phyloP scores from a whole-genome alignment of 768 basidiomycete genomes.

The Rhizopogon vulgaris region DNA sequence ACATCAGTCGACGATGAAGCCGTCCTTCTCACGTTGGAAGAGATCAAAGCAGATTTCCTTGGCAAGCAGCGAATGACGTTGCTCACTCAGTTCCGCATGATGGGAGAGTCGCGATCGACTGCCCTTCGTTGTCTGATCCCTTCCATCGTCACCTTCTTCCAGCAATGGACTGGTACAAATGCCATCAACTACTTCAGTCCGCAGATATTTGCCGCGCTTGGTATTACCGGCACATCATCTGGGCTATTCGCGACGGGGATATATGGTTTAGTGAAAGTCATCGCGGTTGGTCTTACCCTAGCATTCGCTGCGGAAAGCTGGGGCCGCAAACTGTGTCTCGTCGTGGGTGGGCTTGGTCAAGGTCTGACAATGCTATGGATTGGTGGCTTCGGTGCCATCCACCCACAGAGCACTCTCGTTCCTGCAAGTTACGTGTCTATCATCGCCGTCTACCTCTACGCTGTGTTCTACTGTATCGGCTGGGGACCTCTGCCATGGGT shows the following conservation, averaged over 20 bases:
- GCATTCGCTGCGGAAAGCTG: conserved; percentile 41
- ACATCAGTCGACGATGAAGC: conserved; percentile 24
- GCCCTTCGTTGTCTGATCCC: conserved; percentile 41
- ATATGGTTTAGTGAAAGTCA: conserved; percentile 34
- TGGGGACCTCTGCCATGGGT: conserved; percentile 33
- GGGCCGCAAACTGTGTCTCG: conserved; percentile 44
- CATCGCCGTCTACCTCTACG: conserved; percentile 41
- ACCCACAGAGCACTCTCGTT: conserved; percentile 23
- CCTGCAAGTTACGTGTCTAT: conserved; percentile 39
- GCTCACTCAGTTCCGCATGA: conserved; percentile 31
- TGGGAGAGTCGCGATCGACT: conserved; percentile 39
- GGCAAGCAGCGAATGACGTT: conserved; percentile 31
- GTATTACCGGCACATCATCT: conserved; percentile 36
- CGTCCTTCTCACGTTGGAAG: conserved; percentile 31
- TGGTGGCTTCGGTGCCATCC: conserved; percentile 32
- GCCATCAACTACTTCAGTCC: conserved; percentile 53
- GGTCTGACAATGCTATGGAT: conserved; percentile 42
- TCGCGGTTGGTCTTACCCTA: conserved; percentile 35
- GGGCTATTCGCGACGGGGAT: conserved; percentile 46
- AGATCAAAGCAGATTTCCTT: conserved; percentile 37
- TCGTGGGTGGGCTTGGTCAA: conserved; percentile 46
- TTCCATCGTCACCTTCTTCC: conserved; percentile 40
- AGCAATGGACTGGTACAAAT: conserved; percentile 49
- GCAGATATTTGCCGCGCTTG: conserved; percentile 42
- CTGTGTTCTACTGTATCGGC: conserved; percentile 38